Evolutionary conservation across 176 grass and related monocot genomes (phyloP).

Genomic region (bread wheat (Triticum aestivum)): DNA sequence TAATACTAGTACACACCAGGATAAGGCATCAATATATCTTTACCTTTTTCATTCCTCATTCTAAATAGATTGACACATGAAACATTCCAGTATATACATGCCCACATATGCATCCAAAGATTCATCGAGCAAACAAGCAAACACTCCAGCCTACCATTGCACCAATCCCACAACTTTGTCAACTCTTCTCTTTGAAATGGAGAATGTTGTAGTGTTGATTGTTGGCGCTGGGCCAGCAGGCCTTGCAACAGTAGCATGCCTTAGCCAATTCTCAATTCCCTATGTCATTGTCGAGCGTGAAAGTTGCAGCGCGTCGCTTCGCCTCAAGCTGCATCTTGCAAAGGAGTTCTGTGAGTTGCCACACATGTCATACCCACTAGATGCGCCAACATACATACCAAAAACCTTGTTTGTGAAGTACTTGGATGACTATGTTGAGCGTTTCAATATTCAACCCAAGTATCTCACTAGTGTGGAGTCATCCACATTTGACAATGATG

Average conservation of each 20-base stretch:
- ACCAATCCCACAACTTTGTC: neutral
- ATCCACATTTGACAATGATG: neutral
- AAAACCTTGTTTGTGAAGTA: neutral
- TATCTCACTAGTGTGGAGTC: neutral
- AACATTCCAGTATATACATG: neutral
- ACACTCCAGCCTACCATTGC: neutral
- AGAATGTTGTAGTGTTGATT: neutral
- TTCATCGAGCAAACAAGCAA: neutral
- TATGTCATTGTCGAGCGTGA: neutral
- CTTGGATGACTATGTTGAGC: neutral
- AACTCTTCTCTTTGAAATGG: neutral
- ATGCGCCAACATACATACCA: conserved; percentile 11
- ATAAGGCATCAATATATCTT: neutral
- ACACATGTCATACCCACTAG: neutral
- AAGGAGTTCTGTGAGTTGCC: neutral
- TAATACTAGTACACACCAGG: neutral
- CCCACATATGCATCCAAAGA: neutral
- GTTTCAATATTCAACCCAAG: neutral
- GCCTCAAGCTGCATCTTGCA: neutral
- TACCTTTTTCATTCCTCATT: neutral
- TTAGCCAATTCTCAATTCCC: neutral
- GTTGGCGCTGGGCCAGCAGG: neutral
- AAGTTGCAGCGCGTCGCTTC: neutral
- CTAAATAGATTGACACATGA: neutral
- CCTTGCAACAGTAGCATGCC: neutral